phyloP scores from a whole-genome alignment of 1,284 basidiomycete genomes.

The Rhodotorula sp. region DNA sequence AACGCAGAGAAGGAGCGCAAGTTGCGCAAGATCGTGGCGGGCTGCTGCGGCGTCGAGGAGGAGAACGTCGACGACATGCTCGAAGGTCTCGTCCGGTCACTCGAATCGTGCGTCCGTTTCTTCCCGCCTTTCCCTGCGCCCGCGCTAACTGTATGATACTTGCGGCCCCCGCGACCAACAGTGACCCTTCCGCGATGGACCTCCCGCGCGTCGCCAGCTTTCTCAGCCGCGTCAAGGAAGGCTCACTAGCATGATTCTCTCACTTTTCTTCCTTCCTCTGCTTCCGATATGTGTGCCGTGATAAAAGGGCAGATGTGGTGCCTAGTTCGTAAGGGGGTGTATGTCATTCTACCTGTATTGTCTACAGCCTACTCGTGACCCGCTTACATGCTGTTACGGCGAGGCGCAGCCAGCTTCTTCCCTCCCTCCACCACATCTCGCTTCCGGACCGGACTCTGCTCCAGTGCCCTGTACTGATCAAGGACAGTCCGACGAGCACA shows the following conservation, averaged over 20 bases:
- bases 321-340: too few species aligned
- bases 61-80: slow-evolving; percentile 41
- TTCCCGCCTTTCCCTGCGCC: background rate
- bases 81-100: slow-evolving; percentile 62
- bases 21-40: slow-evolving; percentile 38
- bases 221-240: slow-evolving; percentile 33
- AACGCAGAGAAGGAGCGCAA: slow-evolving; percentile 42
- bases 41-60: slow-evolving; percentile 35
- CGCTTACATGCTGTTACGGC: too few species aligned
- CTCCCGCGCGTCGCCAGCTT: slow-evolving; percentile 31
- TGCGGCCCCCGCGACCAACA: background rate
- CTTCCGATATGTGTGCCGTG: too few species aligned
- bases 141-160: background rate
- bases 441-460: too few species aligned
- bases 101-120: slow-evolving; percentile 48
- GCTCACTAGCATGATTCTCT: slow-evolving; percentile 4
- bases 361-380: too few species aligned
- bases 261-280: too few species aligned
- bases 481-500: too few species aligned
- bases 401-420: too few species aligned
- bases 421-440: too few species aligned
- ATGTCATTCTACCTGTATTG: too few species aligned
- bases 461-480: too few species aligned
- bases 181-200: slow-evolving; percentile 31
- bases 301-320: too few species aligned